phyloP scores from a whole-genome alignment of 805 yeast species.

The Candida tammaniensis region DNA sequence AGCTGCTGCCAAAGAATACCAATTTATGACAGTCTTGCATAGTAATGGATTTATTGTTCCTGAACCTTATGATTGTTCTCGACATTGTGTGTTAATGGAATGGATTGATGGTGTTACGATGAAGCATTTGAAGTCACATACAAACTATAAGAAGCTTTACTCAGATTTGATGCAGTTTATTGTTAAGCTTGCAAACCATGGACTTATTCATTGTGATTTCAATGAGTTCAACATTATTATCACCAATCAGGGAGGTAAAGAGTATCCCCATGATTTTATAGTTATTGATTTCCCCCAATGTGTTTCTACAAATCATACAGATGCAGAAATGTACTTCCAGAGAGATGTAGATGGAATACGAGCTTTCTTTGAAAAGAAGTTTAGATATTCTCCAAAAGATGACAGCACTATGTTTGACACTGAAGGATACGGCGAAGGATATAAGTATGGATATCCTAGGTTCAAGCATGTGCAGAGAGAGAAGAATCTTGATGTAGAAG shows the following conservation, averaged over 20 bases:
- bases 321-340: slow-evolving; percentile 83
- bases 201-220: slow-evolving; percentile 95
- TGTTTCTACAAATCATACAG: slow-evolving; percentile 86
- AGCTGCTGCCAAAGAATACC: slow-evolving; percentile 91
- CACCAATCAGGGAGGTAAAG: slow-evolving; percentile 49
- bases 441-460: slow-evolving; percentile 70
- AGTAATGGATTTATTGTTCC: slow-evolving; percentile 84
- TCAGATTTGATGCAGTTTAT: slow-evolving; percentile 84
- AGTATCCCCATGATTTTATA: slow-evolving; percentile 66
- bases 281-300: slow-evolving; percentile 99
- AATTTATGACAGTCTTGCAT: slow-evolving; percentile 76
- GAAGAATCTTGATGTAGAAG: slow-evolving; percentile 75
- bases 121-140: slow-evolving; percentile 75
- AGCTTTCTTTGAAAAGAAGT: slow-evolving; percentile 74
- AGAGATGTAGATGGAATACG: slow-evolving; percentile 92
- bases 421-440: slow-evolving; percentile 82
- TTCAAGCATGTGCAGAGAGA: slow-evolving; percentile 71
- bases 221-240: slow-evolving; percentile 95
- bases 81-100: slow-evolving; percentile 94
- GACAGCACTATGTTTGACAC: slow-evolving; percentile 73
- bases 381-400: slow-evolving; percentile 66
- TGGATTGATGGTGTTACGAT: slow-evolving; percentile 85
- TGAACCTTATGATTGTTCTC: slow-evolving; percentile 78
- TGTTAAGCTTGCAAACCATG: slow-evolving; percentile 79
- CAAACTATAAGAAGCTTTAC: slow-evolving; percentile 68